Base-by-base conservation (phyloP, 345 rosid genomes). In the Schrenkiella parvula region DNA sequence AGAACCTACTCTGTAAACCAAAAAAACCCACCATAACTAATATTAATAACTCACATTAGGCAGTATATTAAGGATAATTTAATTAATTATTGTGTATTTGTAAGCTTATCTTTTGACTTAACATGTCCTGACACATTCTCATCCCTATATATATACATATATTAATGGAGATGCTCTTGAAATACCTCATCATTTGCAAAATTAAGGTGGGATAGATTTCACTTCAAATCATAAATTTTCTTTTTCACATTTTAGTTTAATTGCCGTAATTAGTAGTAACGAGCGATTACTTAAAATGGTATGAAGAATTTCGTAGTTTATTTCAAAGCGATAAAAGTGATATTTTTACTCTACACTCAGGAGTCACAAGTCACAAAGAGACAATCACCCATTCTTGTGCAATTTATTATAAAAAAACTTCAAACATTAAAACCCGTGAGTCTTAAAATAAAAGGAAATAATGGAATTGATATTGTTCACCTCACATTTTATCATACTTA, bases 391-490 rank as follows among this genome's bases (percentile, higher is more conserved):
- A 50, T 66, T 74, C 67, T 66, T 57, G 52, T 58, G 57, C 58
- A 34, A 18, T 53, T 8, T 71, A 11, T n/a, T 8, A 1, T 4
- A 2, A 13, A 1, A 13, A 14, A 42, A 4, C 26, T 25, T 51
- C 11, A 9, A 44, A 52, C 50, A 52, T 68, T 1, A 8, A 32
- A 68, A 68, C 70, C 79, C 79, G 79, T 68, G 79, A 68, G 34
- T 75, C 37, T 18, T 31, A 5, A 11, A 59, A 61, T 39, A 32
- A 60, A 31, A 56, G 8, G 13, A 56, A 46, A 22, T 4, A 68
- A 15, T 46, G 66, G 29, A 59, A 39, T 48, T 58, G 60, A 21
- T 13, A 17, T 38, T 15, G 28, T 28, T 68, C 64, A 31, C 32
- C 52, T 37, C 47, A 15, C 71, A 62, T 12, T 48, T 6, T 60